Conservation (phyloP, 768 basidiomycete genomes). For the Leucosporidium scottii region DNA sequence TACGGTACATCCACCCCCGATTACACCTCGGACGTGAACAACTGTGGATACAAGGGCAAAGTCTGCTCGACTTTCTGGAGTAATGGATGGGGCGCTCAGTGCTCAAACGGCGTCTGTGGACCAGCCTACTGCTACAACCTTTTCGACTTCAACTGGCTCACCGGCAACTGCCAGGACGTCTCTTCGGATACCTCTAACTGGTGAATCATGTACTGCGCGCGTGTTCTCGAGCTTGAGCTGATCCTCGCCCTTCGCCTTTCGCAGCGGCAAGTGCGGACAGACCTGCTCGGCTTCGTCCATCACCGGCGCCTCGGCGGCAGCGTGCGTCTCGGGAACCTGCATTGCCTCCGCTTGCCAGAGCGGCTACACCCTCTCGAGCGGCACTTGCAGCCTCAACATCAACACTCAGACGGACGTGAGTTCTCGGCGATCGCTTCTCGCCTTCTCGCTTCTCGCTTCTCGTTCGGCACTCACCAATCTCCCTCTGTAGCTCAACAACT, state of each 20-base stretch:
- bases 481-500: conserved; percentile 20
- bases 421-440: background rate
- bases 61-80: conserved; percentile 1
- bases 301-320: background rate
- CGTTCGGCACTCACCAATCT: background rate
- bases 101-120: conserved; percentile 15
- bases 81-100: conserved; percentile 15
- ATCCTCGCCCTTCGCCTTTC: background rate
- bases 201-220: background rate
- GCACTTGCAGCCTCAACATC: conserved; percentile 14
- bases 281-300: conserved; percentile 12
- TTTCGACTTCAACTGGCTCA: conserved; percentile 23
- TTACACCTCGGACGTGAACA: conserved; percentile 20
- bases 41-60: conserved; percentile 11
- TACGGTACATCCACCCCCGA: background rate
- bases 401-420: conserved; percentile 26
- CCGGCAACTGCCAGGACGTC: conserved; percentile 22
- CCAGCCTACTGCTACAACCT: conserved; percentile 10
- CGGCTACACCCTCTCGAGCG: conserved; percentile 25
- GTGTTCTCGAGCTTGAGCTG: background rate
- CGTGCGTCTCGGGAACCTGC: conserved; percentile 17
- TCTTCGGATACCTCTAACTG: conserved; percentile 17
- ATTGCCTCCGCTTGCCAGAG: conserved; percentile 6
- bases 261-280: conserved; percentile 25
- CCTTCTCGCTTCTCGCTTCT: background rate